phyloP scores from a whole-genome alignment of 768 basidiomycete species.

The Phlebiopsis gigantea region DNA sequence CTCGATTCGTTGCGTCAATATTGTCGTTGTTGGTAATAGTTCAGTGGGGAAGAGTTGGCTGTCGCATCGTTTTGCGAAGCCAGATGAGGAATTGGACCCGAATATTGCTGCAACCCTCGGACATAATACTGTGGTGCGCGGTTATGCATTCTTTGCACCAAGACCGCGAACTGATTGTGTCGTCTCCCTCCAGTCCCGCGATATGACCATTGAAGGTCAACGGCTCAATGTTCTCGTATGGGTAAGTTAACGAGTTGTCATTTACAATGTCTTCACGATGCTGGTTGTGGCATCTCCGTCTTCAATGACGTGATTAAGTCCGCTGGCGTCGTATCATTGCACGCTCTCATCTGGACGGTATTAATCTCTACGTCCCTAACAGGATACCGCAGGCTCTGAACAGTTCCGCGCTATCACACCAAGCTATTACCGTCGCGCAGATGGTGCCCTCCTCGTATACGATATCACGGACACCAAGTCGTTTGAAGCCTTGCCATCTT shows the following conservation, averaged over 20 bases:
- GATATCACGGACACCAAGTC: constrained; percentile 89
- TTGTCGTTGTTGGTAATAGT: constrained; percentile 80
- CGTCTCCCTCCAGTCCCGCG: constrained; percentile 53
- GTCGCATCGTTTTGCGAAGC: constrained; percentile 87
- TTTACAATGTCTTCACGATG: too few species aligned
- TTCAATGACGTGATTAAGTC: too few species aligned
- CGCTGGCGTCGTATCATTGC: not conserved
- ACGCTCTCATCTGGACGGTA: not conserved
- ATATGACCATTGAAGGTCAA: constrained; percentile 50
- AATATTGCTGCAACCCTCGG: constrained; percentile 85
- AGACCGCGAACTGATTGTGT: not conserved
- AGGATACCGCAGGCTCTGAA: constrained; percentile 58
- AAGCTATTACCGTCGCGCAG: constrained; percentile 89
- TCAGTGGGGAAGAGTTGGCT: constrained; percentile 95
- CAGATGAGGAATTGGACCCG: constrained; percentile 80
- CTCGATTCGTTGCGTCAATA: constrained; percentile 42
- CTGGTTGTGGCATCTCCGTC: too few species aligned
- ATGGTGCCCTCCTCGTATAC: constrained; percentile 87
- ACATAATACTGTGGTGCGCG: constrained; percentile 75
- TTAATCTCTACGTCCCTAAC: not conserved
- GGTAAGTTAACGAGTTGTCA: too few species aligned
- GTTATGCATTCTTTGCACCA: not conserved
- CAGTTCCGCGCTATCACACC: constrained; percentile 94
- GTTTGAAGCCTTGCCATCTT: constrained; percentile 87
- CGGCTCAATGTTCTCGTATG: constrained; percentile 94